Conservation (phyloP, 208 protist genomes). For the Leishmania turanica region DNA sequence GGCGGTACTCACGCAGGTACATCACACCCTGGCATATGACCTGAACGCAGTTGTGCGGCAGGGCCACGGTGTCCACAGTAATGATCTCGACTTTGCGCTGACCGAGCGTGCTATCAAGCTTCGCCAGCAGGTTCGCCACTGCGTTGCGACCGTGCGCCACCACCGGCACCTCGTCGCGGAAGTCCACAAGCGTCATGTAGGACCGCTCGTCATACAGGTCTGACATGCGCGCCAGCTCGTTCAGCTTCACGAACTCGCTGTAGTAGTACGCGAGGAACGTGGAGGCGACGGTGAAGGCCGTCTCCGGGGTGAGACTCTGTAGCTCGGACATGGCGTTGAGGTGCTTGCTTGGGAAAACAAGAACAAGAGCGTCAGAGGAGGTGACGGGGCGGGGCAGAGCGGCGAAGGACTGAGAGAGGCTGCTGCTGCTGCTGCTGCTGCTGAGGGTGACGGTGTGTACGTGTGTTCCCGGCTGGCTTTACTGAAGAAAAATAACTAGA, state of each 20-base stretch:
- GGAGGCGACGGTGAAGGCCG: conserved; percentile 53
- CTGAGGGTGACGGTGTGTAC: neutral
- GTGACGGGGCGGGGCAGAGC: neutral
- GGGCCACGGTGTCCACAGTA: conserved; percentile 70
- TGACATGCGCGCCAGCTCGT: conserved; percentile 42
- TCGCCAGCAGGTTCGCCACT: conserved; percentile 52
- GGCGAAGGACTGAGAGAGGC: neutral
- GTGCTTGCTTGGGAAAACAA: neutral
- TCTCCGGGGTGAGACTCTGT: conserved; percentile 42
- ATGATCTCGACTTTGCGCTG: conserved; percentile 82
- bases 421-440: neutral
- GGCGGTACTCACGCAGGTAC: conserved; percentile 58
- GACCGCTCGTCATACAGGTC: conserved; percentile 78
- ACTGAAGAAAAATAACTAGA: neutral
- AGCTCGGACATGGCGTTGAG: conserved; percentile 20
- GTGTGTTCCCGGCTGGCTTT: neutral
- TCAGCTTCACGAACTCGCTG: conserved; percentile 70
- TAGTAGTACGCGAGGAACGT: conserved; percentile 84
- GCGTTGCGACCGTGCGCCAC: conserved; percentile 51
- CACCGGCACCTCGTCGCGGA: conserved; percentile 50
- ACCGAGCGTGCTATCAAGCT: conserved; percentile 54
- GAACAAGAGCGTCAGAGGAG: conserved; percentile 10
- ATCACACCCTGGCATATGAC: conserved; percentile 78
- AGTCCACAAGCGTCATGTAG: conserved; percentile 58
- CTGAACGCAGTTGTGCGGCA: conserved; percentile 65